Evolutionary conservation across 192 early-diverging fungal genomes (phyloP).

Genomic region (Spizellomyces punctatus): DNA sequence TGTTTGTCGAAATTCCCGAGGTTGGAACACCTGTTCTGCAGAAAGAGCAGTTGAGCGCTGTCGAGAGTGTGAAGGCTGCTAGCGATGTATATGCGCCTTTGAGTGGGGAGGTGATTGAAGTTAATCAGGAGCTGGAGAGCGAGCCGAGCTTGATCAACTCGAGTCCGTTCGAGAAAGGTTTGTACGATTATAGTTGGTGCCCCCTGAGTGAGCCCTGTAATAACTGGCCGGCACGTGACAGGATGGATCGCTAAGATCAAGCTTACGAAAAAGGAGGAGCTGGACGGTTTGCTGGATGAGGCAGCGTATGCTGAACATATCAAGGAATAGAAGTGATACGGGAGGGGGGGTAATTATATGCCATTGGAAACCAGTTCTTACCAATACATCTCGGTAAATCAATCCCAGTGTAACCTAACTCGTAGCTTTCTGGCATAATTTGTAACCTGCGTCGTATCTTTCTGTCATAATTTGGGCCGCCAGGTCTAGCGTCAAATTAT

Average conservation of each 20-base stretch:
- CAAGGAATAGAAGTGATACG: conserved; percentile 22
- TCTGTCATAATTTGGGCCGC: too few species aligned
- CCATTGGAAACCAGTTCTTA: too few species aligned
- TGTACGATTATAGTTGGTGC: conserved; percentile 11
- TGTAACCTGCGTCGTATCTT: too few species aligned
- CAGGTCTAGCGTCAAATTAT: too few species aligned
- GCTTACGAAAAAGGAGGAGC: conserved; percentile 64
- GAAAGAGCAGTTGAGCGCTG: conserved; percentile 71
- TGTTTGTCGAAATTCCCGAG: conserved; percentile 86
- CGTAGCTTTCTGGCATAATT: too few species aligned
- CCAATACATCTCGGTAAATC: too few species aligned
- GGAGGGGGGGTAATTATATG: too few species aligned
- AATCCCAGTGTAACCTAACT: too few species aligned
- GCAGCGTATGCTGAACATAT: conserved; percentile 59
- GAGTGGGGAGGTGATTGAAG: conserved; percentile 77
- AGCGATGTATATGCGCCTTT: conserved; percentile 89
- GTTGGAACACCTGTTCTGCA: conserved; percentile 64
- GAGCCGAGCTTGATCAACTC: conserved; percentile 82
- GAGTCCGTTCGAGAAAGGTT: conserved; percentile 73
- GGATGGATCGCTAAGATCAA: conserved; percentile 95
- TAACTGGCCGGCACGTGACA: conserved; percentile 21
- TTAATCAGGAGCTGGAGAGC: conserved; percentile 66
- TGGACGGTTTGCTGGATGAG: conserved; percentile 74
- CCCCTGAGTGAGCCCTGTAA: not conserved
- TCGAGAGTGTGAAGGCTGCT: conserved; percentile 96